Base-by-base conservation (phyloP, 2,329 filamentous ascomycete species). In the Beauveria bassiana region DNA sequence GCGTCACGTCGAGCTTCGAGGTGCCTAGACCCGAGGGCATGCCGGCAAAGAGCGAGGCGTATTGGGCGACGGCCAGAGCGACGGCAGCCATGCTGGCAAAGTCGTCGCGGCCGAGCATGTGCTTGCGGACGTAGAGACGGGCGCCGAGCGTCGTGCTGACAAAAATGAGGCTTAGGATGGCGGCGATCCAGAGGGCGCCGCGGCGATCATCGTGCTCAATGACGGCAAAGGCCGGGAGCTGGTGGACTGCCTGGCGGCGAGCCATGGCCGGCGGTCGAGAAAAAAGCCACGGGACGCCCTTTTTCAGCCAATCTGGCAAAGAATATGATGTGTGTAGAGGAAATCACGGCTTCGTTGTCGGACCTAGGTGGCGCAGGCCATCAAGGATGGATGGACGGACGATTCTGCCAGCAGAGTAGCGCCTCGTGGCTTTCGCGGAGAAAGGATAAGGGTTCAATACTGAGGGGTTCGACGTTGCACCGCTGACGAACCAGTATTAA, bases 171-270 rank as follows among this genome's bases (percentile, higher is more conserved):
- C 63, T 62, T 24, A 66, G 45, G 45, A 66, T 65, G 24, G 63
- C 55, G 26, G 64, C 49, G 49, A 66, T 66, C 66, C 64, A 66
- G 43, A 66, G 43, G 9, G 64, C 61, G 7, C 65, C 65, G 16
- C 64, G 63, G 20, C 62, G 61, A 54, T 67, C 65, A 14, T 62
- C 57, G 28, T 45, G 43, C 5, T 38, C 46, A 34, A 62, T 58
- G 45, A 16, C 26, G 24, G 61, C 61, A 47, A 62, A 62, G 8
- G 61, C 31, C 7, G 56, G 56, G 14, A 59, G 42, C 56, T 59
- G 56, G 22, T 59, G 46, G 34, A 59, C 46, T 7, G 31, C 12
- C 22, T 51, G 46, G 22, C 46, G 40, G 24, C 20, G 56, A 31
- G 20, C 55, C 55, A 58, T 58, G 55, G n/a, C 31, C 7, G 24